phyloP scores from a whole-genome alignment of 352 stramenopile genomes.

The Pythium phragmitis region DNA sequence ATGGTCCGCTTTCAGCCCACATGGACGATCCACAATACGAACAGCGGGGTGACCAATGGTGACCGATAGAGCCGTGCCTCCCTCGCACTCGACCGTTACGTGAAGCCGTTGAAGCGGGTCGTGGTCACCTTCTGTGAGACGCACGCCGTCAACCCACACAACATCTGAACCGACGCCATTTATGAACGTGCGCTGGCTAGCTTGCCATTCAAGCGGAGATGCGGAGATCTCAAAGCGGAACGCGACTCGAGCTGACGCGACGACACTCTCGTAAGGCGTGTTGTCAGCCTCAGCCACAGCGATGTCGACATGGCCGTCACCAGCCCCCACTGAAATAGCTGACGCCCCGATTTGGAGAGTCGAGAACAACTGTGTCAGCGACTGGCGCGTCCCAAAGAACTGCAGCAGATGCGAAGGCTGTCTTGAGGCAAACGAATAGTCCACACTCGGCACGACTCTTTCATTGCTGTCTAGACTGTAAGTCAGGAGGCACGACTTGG shows the following conservation, averaged over 20 bases:
- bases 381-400: conserved; percentile 16
- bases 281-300: conserved; percentile 2
- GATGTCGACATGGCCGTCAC: conserved; percentile 5
- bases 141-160: conserved; percentile 1
- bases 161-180: background rate
- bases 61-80: background rate
- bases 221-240: conserved; percentile 5
- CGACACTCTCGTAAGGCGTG: background rate
- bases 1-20: background rate
- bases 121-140: background rate
- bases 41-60: conserved; percentile 5
- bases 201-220: conserved; percentile 6
- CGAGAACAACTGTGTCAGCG: conserved; percentile 4
- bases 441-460: conserved; percentile 4
- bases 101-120: background rate
- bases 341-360: conserved; percentile 5
- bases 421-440: conserved; percentile 2
- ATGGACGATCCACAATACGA: background rate
- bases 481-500: conserved; percentile 14
- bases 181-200: background rate
- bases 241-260: background rate
- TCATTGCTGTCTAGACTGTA: background rate
- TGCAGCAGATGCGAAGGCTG: background rate
- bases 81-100: conserved; percentile 5
- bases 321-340: background rate